A percentile compares a stretch with the other conserved stretches of the same genome.
These are phyloP conservation scores for Parachlorella kessleri DNA, from an alignment of 139 green algal species.

Conservation along the genomic window DNA sequence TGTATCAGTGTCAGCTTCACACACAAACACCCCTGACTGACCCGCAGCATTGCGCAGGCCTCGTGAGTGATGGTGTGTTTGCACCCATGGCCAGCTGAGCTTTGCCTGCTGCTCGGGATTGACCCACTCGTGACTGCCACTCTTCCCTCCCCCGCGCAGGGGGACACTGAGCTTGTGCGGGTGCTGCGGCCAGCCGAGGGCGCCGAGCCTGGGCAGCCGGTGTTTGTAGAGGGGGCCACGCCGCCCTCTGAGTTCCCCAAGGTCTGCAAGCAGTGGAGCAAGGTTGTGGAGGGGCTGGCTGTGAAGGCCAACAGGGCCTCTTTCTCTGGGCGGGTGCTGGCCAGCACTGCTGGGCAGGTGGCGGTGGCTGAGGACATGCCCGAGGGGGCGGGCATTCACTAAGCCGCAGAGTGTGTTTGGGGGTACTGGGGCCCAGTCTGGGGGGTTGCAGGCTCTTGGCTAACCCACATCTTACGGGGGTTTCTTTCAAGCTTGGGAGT, in stretches of 20 bases:
- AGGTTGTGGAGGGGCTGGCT: slow-evolving; percentile 36
- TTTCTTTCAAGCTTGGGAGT: no score
- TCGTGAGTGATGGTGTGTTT: no score
- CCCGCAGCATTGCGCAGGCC: no score
- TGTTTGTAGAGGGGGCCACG: slow-evolving; percentile 25
- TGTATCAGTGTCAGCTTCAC: no score
- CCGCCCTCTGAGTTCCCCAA: slow-evolving; percentile 28
- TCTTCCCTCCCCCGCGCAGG: no score
- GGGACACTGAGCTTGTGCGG: slow-evolving; percentile 8
- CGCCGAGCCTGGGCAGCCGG: slow-evolving; percentile 28
- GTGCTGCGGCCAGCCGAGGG: slow-evolving; percentile 30
- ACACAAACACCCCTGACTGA: no score
- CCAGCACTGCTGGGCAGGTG: slow-evolving; percentile 17
- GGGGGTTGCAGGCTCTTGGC: no score
- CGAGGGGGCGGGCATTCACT: slow-evolving; percentile 38
- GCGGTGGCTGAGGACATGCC: slow-evolving; percentile 27
- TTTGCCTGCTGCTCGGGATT: no score
- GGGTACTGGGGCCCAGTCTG: background rate
- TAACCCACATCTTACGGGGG: no score
- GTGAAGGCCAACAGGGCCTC: slow-evolving; percentile 30
- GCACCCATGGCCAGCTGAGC: no score
- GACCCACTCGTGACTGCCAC: no score
- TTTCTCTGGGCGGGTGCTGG: slow-evolving; percentile 31
- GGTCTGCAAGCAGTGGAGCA: slow-evolving; percentile 45
- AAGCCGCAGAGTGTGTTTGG: background rate